Base-by-base conservation (phyloP, 1,139 yeast genomes). In the Lizanozyma gosingica region DNA sequence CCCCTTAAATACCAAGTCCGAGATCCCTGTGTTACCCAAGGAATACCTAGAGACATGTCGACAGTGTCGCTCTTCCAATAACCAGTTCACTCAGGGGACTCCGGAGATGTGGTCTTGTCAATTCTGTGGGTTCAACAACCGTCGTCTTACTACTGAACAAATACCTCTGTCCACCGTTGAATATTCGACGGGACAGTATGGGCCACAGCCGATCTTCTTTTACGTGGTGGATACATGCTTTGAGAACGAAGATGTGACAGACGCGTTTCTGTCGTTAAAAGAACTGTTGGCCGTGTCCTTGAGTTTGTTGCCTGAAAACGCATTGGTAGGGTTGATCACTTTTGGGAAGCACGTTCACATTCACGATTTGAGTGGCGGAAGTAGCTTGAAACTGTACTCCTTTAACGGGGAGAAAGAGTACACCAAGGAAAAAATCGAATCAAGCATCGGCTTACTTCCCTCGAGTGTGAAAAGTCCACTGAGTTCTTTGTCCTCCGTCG, bases 191-290 rank as follows among this genome's bases (percentile, higher is more conserved):
- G 74, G 77, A 1, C 65, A 73, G 35, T 43, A 40, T 34, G 63
- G 59, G 14, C 56, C 66, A 22, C 77, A 80, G 0, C 75, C 74
- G 2, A 68, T 81, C 4, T 81, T 78, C 53, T 52, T 81, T 33
- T 80, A 70, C 49, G 78, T 82, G n/a, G 77, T 83, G 18, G 94
- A 83, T 57, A 70, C 83, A 0, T 77, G 86, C 48, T 63, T 76
- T 39, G 67, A 63, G 36, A 65, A 63, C 42, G 52, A 73, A n/a
- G 76, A 70, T 39, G 42, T 63, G 9, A 62, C 49, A 15, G 71
- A 65, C 36, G 66, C 71, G 2, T 68, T 59, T 44, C 52, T 47
- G 33, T 71, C 83, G 1, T 59, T 83, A 44, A 75, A 73, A 46
- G 85, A 80, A 38, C 68, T 79, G 3, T 55, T 83, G 18, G 50